These are phyloP conservation scores for Davidsoniella eucalypti DNA, from an alignment of 2,329 filamentous ascomycete species.

Conservation along the genomic window DNA sequence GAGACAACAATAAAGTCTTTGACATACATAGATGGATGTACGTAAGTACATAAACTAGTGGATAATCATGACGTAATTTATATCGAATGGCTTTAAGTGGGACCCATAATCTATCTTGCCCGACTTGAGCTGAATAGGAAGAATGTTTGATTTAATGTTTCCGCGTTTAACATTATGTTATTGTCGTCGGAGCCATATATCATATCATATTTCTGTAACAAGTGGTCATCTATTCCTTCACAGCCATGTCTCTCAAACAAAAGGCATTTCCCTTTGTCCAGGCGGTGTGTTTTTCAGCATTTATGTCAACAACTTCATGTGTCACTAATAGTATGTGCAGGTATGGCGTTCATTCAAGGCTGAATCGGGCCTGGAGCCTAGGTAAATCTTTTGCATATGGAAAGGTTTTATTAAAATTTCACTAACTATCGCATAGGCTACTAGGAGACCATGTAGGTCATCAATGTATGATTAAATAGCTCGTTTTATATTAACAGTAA, in stretches of 20 bases:
- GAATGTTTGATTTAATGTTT: too few relatives aligned
- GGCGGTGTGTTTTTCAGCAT: constrained; percentile 1
- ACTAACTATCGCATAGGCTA: constrained; percentile 18
- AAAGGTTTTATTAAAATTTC: neutral
- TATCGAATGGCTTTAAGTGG: too few relatives aligned
- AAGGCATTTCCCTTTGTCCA: constrained; percentile 10
- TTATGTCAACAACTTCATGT: neutral
- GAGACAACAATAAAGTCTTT: too few relatives aligned
- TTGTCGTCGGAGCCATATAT: too few relatives aligned
- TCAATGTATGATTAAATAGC: too few relatives aligned
- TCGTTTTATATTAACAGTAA: neutral
- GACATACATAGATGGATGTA: neutral
- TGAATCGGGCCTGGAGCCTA: constrained; percentile 76
- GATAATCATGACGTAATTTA: too few relatives aligned
- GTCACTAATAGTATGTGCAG: constrained; percentile 25
- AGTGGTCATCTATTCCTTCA: too few relatives aligned
- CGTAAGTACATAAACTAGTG: too few relatives aligned
- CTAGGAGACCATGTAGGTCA: constrained; percentile 25
- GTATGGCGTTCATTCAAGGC: constrained; percentile 74
- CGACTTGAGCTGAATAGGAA: too few relatives aligned
- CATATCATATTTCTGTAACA: too few relatives aligned
- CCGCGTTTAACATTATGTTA: too few relatives aligned
- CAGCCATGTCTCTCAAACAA: neutral
- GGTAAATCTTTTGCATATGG: constrained; percentile 32
- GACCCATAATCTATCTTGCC: too few relatives aligned